These are phyloP conservation scores for Chlorella sp. DNA, from an alignment of 139 green algal species.

Conservation along the genomic window DNA sequence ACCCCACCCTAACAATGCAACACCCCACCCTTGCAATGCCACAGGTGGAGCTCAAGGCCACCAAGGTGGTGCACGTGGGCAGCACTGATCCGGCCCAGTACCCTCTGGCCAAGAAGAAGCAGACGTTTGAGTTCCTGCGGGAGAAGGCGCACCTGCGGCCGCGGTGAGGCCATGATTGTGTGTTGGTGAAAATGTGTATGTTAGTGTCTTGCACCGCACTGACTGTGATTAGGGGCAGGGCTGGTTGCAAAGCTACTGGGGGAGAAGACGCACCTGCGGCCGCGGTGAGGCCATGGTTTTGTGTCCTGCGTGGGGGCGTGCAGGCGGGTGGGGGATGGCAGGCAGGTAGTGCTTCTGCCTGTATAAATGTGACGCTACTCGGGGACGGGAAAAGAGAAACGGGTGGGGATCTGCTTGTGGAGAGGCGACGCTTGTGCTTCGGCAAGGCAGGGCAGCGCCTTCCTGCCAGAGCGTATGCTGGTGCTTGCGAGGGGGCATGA, in stretches of 20 bases:
- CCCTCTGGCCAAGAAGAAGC: conserved; percentile 98
- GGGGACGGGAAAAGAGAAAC: too few relatives aligned
- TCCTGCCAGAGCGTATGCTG: too few relatives aligned
- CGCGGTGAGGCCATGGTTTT: not conserved
- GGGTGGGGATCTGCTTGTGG: too few relatives aligned
- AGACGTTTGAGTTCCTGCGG: conserved; percentile 93
- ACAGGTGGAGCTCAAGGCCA: conserved; percentile 87
- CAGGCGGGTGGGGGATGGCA: too few relatives aligned
- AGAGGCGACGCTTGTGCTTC: too few relatives aligned
- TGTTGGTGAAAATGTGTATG: too few relatives aligned
- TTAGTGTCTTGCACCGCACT: not conserved
- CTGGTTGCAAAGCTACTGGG: conserved; percentile 14
- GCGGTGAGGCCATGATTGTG: conserved; percentile 42
- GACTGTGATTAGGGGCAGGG: too few relatives aligned
- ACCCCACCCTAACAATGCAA: not conserved
- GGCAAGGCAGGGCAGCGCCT: too few relatives aligned
- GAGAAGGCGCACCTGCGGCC: conserved; percentile 93
- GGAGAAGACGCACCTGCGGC: conserved; percentile 91
- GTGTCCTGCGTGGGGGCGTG: too few relatives aligned
- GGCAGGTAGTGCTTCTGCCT: too few relatives aligned
- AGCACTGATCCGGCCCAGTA: conserved; percentile 87
- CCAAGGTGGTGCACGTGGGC: conserved; percentile 84
- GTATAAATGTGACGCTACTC: too few relatives aligned
- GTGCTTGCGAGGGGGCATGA: too few relatives aligned
- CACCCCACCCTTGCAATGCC: not conserved